These are phyloP conservation scores for Anastatica hierochuntica DNA, from an alignment of 345 rosid genomes.

Conservation along the genomic window DNA sequence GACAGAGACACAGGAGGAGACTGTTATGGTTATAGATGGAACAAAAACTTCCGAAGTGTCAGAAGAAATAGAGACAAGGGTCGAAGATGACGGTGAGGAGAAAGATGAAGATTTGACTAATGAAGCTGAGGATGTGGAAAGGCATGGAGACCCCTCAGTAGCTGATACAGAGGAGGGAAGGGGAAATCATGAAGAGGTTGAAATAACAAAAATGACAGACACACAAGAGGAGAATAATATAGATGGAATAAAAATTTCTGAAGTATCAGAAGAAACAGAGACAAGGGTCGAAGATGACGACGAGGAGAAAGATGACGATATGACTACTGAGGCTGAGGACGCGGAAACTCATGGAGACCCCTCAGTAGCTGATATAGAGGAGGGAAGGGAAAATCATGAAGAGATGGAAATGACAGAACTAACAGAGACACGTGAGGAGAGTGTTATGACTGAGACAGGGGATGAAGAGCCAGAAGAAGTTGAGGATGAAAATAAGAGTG, in stretches of 20 bases:
- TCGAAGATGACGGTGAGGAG: constrained; percentile 14
- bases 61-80: constrained; percentile 20
- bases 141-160: constrained; percentile 21
- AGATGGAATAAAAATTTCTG: constrained; percentile 4
- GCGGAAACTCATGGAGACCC: constrained; percentile 22
- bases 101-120: constrained; percentile 23
- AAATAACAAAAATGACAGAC: constrained; percentile 4
- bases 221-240: constrained; percentile 21
- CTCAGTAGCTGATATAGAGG: constrained; percentile 22
- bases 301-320: constrained; percentile 20
- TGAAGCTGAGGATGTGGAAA: constrained; percentile 21
- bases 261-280: constrained; percentile 22
- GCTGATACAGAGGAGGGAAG: constrained; percentile 25
- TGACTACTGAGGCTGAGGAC: constrained; percentile 24
- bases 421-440: constrained; percentile 21
- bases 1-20: constrained; percentile 20
- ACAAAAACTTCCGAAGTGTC: constrained; percentile 11
- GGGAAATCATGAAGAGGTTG: constrained; percentile 25
- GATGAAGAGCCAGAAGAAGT: constrained; percentile 36
- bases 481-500: constrained; percentile 36
- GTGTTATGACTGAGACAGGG: constrained; percentile 22
- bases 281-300: constrained; percentile 14
- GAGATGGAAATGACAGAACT: constrained; percentile 14
- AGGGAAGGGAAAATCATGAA: constrained; percentile 26
- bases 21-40: constrained; percentile 13